Conservation (phyloP, 2,329 filamentous ascomycete genomes). For the Talaromyces albobiverticillius region DNA sequence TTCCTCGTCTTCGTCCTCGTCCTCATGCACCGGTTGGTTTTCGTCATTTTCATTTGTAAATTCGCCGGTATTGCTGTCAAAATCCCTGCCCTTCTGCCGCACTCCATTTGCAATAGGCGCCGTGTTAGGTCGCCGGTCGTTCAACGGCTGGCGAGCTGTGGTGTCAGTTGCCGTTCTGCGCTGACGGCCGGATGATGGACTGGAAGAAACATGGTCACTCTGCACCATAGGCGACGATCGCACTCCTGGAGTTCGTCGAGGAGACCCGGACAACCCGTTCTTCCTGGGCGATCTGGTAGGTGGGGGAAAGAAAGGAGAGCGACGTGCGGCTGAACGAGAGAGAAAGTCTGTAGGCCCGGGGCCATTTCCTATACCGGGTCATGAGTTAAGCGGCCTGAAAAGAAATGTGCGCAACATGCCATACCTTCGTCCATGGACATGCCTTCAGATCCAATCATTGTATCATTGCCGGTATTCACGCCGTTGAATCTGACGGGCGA, state of each 20-base stretch:
- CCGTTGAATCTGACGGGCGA: constrained; percentile 41
- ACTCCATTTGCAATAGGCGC: constrained; percentile 26
- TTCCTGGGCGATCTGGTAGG: constrained; percentile 47
- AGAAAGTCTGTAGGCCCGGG: constrained; percentile 43
- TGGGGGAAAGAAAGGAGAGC: constrained; percentile 35
- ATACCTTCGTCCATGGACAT: constrained; percentile 65
- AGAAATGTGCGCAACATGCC: constrained; percentile 19
- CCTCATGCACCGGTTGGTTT: constrained; percentile 26
- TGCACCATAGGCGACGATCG: constrained; percentile 41
- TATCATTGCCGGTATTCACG: constrained; percentile 37
- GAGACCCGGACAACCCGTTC: constrained; percentile 40
- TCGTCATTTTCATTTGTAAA: constrained; percentile 38
- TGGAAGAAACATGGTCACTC: constrained; percentile 34
- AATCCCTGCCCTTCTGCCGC: constrained; percentile 22
- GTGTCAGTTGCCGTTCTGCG: constrained; percentile 20
- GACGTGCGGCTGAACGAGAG: constrained; percentile 30
- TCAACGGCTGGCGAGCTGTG: constrained; percentile 31
- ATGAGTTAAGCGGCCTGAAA: background rate
- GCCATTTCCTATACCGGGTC: constrained; percentile 32
- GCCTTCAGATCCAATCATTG: constrained; percentile 53
- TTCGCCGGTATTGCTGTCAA: constrained; percentile 21
- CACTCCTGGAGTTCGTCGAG: constrained; percentile 40
- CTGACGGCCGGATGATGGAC: constrained; percentile 34
- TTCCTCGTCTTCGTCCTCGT: constrained; percentile 32
- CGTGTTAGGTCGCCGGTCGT: constrained; percentile 34